These are phyloP conservation scores for Chaetomiaceae sp. DNA, from an alignment of 2,329 filamentous ascomycete species.

Conservation along the genomic window DNA sequence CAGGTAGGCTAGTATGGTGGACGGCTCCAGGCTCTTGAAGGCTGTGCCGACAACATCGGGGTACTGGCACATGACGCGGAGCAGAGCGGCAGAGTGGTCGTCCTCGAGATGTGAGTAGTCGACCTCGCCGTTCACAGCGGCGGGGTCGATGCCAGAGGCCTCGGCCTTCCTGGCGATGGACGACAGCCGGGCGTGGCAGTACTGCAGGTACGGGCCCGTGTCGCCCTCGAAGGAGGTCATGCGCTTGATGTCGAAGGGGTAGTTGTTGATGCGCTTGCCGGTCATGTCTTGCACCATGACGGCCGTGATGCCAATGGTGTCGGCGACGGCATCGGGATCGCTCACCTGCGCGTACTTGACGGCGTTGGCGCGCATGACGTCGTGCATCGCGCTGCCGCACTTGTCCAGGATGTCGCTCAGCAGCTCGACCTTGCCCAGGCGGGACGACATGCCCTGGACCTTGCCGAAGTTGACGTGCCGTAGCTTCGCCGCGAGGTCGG, in stretches of 20 bases:
- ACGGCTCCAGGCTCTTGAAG: conserved; percentile 60
- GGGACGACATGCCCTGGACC: conserved; percentile 38
- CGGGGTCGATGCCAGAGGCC: neutral
- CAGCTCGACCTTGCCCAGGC: conserved; percentile 45
- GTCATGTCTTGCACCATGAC: conserved; percentile 72
- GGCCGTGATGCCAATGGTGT: conserved; percentile 60
- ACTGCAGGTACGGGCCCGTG: conserved; percentile 68
- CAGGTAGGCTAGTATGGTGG: conserved; percentile 53
- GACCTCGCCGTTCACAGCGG: conserved; percentile 14
- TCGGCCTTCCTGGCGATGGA: conserved; percentile 30
- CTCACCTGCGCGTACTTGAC: conserved; percentile 45
- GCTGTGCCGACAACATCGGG: conserved; percentile 60
- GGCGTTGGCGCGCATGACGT: conserved; percentile 45
- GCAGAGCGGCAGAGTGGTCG: conserved; percentile 50
- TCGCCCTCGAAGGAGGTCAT: conserved; percentile 72
- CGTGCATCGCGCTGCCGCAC: conserved; percentile 62
- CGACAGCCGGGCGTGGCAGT: conserved; percentile 58
- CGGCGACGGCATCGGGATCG: conserved; percentile 55
- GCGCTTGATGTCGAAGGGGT: conserved; percentile 62
- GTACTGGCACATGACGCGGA: conserved; percentile 56
- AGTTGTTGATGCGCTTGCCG: conserved; percentile 48
- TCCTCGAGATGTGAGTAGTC: conserved; percentile 17
- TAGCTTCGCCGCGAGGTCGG: conserved; percentile 30
- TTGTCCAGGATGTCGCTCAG: conserved; percentile 51
- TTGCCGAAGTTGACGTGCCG: conserved; percentile 42